These are phyloP conservation scores for Dimargaris cristalligena DNA, from an alignment of 192 early-diverging fungal genomes.

Conservation along the genomic window DNA sequence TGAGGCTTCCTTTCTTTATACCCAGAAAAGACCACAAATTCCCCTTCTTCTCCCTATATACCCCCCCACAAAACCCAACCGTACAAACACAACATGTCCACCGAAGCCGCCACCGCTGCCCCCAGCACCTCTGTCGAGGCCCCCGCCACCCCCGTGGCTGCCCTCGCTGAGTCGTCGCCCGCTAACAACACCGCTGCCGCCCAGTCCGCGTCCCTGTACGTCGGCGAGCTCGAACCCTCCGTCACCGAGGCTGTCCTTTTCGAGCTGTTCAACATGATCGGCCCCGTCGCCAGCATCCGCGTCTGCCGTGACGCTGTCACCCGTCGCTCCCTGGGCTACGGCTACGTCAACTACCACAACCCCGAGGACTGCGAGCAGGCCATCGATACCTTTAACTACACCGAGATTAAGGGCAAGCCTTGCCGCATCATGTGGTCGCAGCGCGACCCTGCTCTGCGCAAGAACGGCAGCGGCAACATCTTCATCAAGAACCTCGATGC, in stretches of 20 bases:
- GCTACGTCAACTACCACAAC: conserved; percentile 97
- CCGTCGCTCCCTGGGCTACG: conserved; percentile 88
- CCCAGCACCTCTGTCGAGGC: conserved; percentile 18
- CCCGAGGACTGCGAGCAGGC: conserved; percentile 76
- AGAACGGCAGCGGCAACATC: conserved; percentile 85
- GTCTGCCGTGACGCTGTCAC: conserved; percentile 97
- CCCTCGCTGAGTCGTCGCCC: conserved; percentile 29
- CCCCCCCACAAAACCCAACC: conserved; percentile 15
- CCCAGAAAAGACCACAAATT: neutral
- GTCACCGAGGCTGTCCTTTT: conserved; percentile 96
- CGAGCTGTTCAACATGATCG: conserved; percentile 91
- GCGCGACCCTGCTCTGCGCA: conserved; percentile 89
- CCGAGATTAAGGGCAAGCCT: conserved; percentile 78
- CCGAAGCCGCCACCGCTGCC: conserved; percentile 23
- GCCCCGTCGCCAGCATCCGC: conserved; percentile 91
- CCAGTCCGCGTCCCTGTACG: conserved; percentile 69
- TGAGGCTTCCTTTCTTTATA: neutral
- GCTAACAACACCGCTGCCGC: conserved; percentile 25
- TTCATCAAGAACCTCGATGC: conserved; percentile 99
- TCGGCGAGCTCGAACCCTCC: conserved; percentile 89
- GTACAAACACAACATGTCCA: conserved; percentile 15
- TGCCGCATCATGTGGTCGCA: conserved; percentile 99
- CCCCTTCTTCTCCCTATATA: neutral
- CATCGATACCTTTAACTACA: conserved; percentile 89
- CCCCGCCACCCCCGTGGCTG: conserved; percentile 22